Conservation (phyloP, 768 basidiomycete species). For the Grammothele lineata region DNA sequence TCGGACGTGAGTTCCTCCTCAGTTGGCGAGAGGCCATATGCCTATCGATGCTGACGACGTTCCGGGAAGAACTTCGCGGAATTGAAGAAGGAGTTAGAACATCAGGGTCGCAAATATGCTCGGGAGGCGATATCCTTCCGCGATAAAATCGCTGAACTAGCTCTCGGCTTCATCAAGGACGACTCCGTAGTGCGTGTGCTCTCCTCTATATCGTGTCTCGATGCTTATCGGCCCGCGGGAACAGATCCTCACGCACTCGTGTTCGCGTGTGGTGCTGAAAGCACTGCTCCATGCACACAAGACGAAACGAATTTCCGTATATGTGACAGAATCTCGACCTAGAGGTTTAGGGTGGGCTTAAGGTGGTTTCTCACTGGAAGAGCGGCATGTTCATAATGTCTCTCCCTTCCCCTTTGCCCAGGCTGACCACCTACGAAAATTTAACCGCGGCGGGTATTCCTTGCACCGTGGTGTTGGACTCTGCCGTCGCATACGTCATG, state of each 20-base stretch:
- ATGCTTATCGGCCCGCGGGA: conserved; percentile 13
- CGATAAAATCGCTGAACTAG: conserved; percentile 82
- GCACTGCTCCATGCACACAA: conserved; percentile 87
- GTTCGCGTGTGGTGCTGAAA: conserved; percentile 93
- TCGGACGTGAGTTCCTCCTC: conserved; percentile 53
- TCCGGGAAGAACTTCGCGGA: conserved; percentile 68
- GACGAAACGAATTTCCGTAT: conserved; percentile 92
- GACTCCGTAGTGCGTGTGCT: conserved; percentile 67
- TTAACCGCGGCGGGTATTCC: conserved; percentile 90
- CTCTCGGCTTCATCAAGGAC: conserved; percentile 92
- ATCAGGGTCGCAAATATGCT: conserved; percentile 76
- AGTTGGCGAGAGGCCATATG: conserved; percentile 6
- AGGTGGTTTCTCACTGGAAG: conserved; percentile 8
- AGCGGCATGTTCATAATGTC: conserved; percentile 5
- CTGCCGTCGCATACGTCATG: conserved; percentile 96
- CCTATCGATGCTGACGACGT: conserved; percentile 3
- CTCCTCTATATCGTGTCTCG: conserved; percentile 12
- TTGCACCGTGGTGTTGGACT: conserved; percentile 91
- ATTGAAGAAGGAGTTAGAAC: conserved; percentile 78
- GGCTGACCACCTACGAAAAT: conserved; percentile 86
- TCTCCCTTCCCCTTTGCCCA: conserved; percentile 29
- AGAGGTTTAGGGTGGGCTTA: conserved; percentile 74
- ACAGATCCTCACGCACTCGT: conserved; percentile 95
- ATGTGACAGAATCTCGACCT: conserved; percentile 95
- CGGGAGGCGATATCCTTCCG: conserved; percentile 80